Base-by-base conservation (phyloP, 257 asterid species). In the Gynochthodes officinalis region DNA sequence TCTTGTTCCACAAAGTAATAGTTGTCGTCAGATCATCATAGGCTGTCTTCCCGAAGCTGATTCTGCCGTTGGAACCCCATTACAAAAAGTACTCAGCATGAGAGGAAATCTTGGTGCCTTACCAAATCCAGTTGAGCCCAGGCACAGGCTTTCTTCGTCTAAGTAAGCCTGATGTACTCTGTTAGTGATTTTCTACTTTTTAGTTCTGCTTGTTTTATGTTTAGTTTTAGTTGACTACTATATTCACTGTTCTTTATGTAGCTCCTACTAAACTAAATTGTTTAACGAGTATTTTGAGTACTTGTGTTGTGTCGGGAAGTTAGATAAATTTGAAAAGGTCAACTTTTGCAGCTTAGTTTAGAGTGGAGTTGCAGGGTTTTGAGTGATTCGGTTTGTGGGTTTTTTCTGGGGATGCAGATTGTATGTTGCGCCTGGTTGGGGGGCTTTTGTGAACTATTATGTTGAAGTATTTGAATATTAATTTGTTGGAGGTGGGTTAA, bases 71-170 rank as follows among this genome's bases (percentile, higher is more conserved):
- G 73, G 4, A 69, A 35, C 21, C 48, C 35, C n/a, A n/a, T n/a
- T n/a, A 42, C 18, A 15, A 32, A 15, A 0, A 13, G 4, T 28
- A 16, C 14, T 12, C 73, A 79, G 71, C 14, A 91, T 89, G 96
- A 83, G 92, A 71, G 90, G 89, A 79, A 70, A 39, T 54, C 71
- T 73, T 25, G 64, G 78, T 25, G 81, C 76, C 11, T 79, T 89
- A 16, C 86, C 89, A 79, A 80, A 81, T 72, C 85, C 88, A 10
- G 69, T 76, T 33, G 96, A 90, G 74, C 89, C 87, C 76, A 86
- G 97, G 66, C 88, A 83, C 10, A 81, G 96, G 80, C 80, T 79
- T 70, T 78, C 89, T 55, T 70, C 73, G 33, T 82, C 78, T 46
- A 81, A 74, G 91, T 87, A 77, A 72, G 87, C 72, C 19, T 60